Base-by-base conservation (phyloP, 257 asterid genomes). In the Ocimum tenuiflorum region DNA sequence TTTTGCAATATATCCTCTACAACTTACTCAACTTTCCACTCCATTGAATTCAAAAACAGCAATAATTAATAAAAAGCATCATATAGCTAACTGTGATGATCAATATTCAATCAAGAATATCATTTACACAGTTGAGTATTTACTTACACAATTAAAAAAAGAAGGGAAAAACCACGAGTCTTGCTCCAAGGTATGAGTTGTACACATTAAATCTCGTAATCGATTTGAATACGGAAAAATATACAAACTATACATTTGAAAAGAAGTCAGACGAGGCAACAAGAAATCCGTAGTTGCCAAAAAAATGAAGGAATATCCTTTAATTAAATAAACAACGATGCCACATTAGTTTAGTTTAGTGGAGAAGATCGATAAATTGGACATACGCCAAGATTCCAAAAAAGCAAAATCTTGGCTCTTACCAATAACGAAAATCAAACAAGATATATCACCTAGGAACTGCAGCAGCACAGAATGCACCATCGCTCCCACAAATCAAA, bases 311-410 rank as follows among this genome's bases (percentile, higher is more conserved):
- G 65, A 1, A 61, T 68, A 45, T 31, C 20, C 57, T 61, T 68
- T 11, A 5, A n/a, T n/a, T n/a, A 42, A 60, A 23, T 6, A 23
- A 73, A 41, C 27, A 67, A 62, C 6, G 45, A 43, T 1, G 6
- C 36, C 33, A 65, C 51, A 4, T 41, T 38, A 52, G 45, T 57
- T 33, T 20, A 42, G 13, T 17, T 33, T 8, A 41, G 13, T 58
- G 56, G 36, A 41, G 72, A 67, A 67, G 61, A 72, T 41, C 43
- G 54, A 49, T 55, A 68, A 67, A n/a, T 51, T 62, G 70, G 70
- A 20, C 45, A 52, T n/a, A 29, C 19, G 58, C 47, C 23, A 49
- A 8, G 8, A 11, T 5, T 57, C 67, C 56, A 36, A 54, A 65
- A 73, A 14, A 66, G 53, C 46, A 33, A 22, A 45, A 61, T 60